Evolutionary conservation across 176 grass and related monocot species (phyloP).

Genomic region (Triticum dicoccoides): DNA sequence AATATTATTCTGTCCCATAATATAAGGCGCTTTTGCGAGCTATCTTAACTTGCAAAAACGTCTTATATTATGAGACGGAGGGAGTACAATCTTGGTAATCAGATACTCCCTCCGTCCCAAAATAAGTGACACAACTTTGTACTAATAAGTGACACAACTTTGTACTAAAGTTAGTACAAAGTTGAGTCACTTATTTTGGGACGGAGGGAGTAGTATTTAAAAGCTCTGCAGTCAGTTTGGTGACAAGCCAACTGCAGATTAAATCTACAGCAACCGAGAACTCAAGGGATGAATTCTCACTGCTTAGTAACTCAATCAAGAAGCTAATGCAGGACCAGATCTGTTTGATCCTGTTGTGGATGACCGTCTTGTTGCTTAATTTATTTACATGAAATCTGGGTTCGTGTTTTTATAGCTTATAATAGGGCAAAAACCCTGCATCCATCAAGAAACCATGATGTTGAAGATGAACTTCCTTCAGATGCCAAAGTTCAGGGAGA

Average conservation of each 20-base stretch:
- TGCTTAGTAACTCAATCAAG: not conserved
- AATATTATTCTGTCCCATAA: not conserved
- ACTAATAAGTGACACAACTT: too few relatives aligned
- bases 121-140: too few relatives aligned
- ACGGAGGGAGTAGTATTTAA: not conserved
- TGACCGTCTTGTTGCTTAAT: not conserved
- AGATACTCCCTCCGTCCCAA: not conserved
- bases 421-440: not conserved
- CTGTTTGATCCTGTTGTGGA: not conserved
- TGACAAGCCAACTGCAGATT: not conserved
- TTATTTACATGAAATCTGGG: not conserved
- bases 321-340: not conserved
- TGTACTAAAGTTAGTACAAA: too few relatives aligned
- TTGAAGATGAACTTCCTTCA: not conserved
- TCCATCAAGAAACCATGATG: not conserved
- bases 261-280: not conserved
- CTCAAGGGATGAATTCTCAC: not conserved
- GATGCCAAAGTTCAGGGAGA: not conserved
- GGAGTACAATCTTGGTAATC: not conserved
- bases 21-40: too few relatives aligned
- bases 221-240: not conserved
- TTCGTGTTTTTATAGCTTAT: not conserved
- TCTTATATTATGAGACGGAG: too few relatives aligned
- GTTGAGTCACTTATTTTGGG: too few relatives aligned
- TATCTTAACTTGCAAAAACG: too few relatives aligned